Evolutionary conservation across 192 early-diverging fungal genomes (phyloP).

Genomic region (Coemansia sp.): DNA sequence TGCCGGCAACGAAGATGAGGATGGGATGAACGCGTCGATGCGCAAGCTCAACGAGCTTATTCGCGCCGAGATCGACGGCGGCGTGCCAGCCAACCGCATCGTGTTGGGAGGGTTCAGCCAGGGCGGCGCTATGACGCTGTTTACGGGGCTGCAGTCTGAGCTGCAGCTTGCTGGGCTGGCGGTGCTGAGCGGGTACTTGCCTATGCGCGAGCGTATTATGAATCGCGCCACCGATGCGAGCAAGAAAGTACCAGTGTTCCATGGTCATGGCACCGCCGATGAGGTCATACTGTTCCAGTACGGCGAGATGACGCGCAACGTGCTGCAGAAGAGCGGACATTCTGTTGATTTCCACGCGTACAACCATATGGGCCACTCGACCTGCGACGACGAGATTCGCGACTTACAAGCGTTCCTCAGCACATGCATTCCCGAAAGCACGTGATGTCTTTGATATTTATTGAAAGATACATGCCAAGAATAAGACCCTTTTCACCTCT

Average conservation of each 20-base stretch:
- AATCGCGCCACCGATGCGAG: constrained; percentile 60
- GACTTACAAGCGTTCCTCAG: constrained; percentile 70
- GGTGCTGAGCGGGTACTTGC: constrained; percentile 80
- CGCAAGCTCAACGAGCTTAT: constrained; percentile 62
- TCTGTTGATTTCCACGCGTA: constrained; percentile 77
- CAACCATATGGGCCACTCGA: constrained; percentile 75
- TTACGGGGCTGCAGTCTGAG: constrained; percentile 70
- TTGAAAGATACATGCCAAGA: too few relatives aligned
- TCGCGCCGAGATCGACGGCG: constrained; percentile 69
- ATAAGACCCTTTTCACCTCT: not conserved
- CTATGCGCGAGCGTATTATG: constrained; percentile 46
- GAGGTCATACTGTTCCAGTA: constrained; percentile 69
- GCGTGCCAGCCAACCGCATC: constrained; percentile 80
- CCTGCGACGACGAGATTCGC: constrained; percentile 63
- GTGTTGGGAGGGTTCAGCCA: constrained; percentile 95
- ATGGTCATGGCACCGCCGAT: constrained; percentile 83
- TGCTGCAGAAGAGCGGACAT: constrained; percentile 62
- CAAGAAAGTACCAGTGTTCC: constrained; percentile 73
- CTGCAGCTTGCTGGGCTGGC: constrained; percentile 68
- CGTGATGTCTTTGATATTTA: too few relatives aligned
- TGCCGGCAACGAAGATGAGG: constrained; percentile 65
- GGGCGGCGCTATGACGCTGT: constrained; percentile 74
- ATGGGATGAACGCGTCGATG: constrained; percentile 66
- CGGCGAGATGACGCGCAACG: constrained; percentile 67
- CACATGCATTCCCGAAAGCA: constrained; percentile 50